These are phyloP conservation scores for Trichomonas tenax DNA, from an alignment of 208 protist species.

Conservation along the genomic window DNA sequence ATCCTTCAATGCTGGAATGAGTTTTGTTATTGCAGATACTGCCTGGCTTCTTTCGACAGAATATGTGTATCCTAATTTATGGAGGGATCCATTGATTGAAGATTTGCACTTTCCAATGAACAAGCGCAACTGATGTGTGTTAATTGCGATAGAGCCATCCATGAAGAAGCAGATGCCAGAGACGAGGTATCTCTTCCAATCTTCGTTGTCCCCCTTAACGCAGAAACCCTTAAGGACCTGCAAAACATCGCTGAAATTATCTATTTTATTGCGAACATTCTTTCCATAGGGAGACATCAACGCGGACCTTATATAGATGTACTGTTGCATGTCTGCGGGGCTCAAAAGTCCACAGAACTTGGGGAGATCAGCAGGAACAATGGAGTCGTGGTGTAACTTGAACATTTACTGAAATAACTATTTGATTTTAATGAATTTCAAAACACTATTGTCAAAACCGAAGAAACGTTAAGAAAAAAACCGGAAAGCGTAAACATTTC, in stretches of 20 bases:
- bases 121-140: background rate
- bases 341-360: too few species aligned
- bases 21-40: background rate
- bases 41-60: background rate
- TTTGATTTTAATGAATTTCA: too few species aligned
- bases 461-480: too few species aligned
- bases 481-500: too few species aligned
- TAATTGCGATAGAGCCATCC: background rate
- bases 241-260: too few species aligned
- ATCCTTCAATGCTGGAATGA: background rate
- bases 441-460: too few species aligned
- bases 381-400: too few species aligned
- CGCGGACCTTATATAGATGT: too few species aligned
- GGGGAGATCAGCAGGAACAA: too few species aligned
- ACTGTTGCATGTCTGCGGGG: background rate
- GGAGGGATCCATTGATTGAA: background rate
- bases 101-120: background rate
- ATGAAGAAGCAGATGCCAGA: background rate
- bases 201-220: background rate
- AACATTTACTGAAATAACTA: too few species aligned
- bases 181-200: background rate
- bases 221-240: background rate
- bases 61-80: background rate
- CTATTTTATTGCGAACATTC: too few species aligned
- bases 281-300: too few species aligned